Conservation (phyloP, 305 asterid genomes). For the Fraxinus platypoda region DNA sequence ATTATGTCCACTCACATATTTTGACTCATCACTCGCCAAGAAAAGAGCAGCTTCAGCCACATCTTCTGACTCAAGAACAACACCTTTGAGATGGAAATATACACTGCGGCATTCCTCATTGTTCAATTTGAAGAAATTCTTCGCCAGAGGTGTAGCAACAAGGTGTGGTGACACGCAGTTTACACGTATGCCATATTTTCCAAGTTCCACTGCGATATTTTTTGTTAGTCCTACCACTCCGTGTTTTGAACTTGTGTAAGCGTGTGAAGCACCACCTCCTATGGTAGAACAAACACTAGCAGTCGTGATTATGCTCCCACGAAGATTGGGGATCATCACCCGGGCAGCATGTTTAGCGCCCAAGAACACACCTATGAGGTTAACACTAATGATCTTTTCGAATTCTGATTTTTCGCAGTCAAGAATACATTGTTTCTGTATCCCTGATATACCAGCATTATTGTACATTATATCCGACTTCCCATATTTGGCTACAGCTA, state of each 20-base stretch:
- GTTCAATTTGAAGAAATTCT: neutral
- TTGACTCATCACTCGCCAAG: slow-evolving; percentile 22
- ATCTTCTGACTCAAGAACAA: slow-evolving; percentile 11
- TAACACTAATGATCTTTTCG: slow-evolving; percentile 1
- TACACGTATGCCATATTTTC: slow-evolving; percentile 20
- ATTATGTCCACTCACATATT: slow-evolving; percentile 28
- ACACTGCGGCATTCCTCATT: neutral
- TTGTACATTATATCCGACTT: slow-evolving; percentile 2
- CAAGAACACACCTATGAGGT: slow-evolving; percentile 2
- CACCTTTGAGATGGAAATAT: slow-evolving; percentile 8
- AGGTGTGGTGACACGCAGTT: slow-evolving; percentile 19
- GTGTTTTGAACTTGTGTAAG: slow-evolving; percentile 23
- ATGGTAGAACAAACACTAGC: neutral
- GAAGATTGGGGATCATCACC: neutral
- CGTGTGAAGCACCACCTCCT: slow-evolving; percentile 22
- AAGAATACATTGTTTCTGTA: neutral
- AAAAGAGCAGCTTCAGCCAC: slow-evolving; percentile 25
- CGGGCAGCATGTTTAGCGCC: slow-evolving; percentile 2
- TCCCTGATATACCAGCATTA: slow-evolving; percentile 2
- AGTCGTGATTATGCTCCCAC: neutral
- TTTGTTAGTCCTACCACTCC: slow-evolving; percentile 23
- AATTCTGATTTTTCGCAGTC: neutral
- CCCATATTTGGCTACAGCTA: neutral
- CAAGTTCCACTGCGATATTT: slow-evolving; percentile 18
- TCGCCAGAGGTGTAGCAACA: slow-evolving; percentile 12